Percentiles rank a stretch among this genome's conserved stretches.
phyloP scores from a whole-genome alignment of 2,329 filamentous ascomycete genomes.

The Scolecobasidium constrictum region DNA sequence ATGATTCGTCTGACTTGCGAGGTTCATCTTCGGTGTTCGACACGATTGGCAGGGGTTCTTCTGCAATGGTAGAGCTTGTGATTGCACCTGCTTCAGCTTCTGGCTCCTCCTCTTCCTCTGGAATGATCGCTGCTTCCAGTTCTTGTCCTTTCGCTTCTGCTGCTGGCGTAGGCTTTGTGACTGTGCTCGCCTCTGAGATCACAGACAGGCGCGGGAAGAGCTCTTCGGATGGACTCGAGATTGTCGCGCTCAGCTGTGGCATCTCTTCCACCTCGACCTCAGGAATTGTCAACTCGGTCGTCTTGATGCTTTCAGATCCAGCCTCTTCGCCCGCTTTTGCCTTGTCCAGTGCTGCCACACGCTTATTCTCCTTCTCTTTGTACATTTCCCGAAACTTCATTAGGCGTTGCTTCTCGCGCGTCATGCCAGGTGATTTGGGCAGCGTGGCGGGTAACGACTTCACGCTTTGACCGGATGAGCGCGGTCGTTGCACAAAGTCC shows the following conservation, averaged over 20 bases:
- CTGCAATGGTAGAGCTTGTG: too few species aligned
- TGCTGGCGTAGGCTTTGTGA: background rate
- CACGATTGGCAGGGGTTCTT: too few species aligned
- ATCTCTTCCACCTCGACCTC: slow-evolving; percentile 5
- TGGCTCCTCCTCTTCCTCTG: too few species aligned
- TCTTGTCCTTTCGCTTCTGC: background rate
- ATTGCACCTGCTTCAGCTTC: too few species aligned
- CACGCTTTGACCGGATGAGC: slow-evolving; percentile 16
- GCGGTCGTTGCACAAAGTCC: slow-evolving; percentile 15
- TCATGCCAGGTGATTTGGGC: slow-evolving; percentile 46
- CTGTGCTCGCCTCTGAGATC: background rate
- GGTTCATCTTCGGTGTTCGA: too few species aligned
- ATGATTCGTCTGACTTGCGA: background rate
- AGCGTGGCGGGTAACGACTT: slow-evolving; percentile 33
- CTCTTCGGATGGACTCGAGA: background rate
- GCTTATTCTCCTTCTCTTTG: slow-evolving; percentile 46
- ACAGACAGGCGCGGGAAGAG: background rate
- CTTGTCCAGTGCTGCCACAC: slow-evolving; percentile 11
- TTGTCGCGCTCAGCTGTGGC: background rate
- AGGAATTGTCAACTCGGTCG: too few species aligned
- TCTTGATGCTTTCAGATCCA: too few species aligned
- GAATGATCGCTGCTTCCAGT: too few species aligned
- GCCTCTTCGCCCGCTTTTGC: slow-evolving; percentile 1
- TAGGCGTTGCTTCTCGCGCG: slow-evolving; percentile 79
- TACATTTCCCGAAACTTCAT: slow-evolving; percentile 91